Percentiles rank a stretch among this genome's conserved stretches.
These are phyloP conservation scores for Eucalyptus marginata DNA, from an alignment of 345 rosid genomes.

Conservation along the genomic window DNA sequence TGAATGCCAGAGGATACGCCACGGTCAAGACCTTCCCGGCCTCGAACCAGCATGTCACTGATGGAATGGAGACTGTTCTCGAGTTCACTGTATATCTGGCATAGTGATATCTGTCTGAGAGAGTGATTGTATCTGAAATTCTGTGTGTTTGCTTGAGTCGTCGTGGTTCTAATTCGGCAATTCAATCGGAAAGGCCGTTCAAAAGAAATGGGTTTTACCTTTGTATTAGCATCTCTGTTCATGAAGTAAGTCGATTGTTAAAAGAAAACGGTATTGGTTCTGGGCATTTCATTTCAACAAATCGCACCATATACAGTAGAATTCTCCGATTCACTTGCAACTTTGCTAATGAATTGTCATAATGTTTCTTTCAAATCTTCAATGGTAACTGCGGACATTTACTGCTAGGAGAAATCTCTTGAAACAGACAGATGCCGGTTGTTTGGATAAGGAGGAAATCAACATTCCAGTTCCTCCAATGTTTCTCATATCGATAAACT, in stretches of 20 bases:
- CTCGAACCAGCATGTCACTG: conserved; percentile 40
- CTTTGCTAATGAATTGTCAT: not conserved
- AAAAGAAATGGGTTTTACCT: not conserved
- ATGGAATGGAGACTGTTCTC: conserved; percentile 67
- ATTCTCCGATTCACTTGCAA: not conserved
- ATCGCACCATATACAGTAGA: not conserved
- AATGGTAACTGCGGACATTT: not conserved
- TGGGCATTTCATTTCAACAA: not conserved
- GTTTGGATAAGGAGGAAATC: not conserved
- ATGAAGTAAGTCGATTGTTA: not conserved
- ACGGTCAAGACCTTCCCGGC: conserved; percentile 53
- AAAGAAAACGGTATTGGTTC: not conserved
- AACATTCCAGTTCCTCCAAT: not conserved
- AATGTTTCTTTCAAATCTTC: not conserved
- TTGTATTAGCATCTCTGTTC: not conserved
- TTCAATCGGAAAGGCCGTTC: not conserved
- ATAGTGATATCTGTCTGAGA: not conserved
- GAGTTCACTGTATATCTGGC: conserved; percentile 30
- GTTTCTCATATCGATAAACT: not conserved
- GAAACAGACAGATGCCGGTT: not conserved
- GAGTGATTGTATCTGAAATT: not conserved
- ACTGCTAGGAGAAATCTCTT: not conserved
- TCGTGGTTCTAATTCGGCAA: not conserved
- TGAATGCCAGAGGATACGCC: conserved; percentile 70
- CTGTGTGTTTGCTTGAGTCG: not conserved